Evolutionary conservation across 2,329 filamentous ascomycete genomes (phyloP), one percentile per base, ranked within the genome.

Genomic region (Aschersonia sp.): DNA sequence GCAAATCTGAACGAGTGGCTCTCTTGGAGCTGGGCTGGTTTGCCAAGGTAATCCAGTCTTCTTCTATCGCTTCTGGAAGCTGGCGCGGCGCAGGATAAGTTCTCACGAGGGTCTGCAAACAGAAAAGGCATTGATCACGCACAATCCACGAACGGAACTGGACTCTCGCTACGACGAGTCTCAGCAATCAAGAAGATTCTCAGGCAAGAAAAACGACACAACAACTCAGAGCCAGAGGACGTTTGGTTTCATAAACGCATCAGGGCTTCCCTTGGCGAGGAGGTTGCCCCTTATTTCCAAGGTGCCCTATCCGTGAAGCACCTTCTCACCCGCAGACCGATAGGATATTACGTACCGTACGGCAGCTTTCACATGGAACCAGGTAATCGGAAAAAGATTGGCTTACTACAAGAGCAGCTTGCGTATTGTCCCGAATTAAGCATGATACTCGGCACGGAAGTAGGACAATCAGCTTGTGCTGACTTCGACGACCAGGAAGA

Each of bases 401-500:
- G 53, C 2, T 62, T 67, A 51, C 63, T 75, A 35, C 65, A 69
- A 52, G 58, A 65, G 47, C 74, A 76, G 30, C 72, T 75, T 52
- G 62, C 70, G 20, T 78, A 78, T 59, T 78, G 75, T 51, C 75
- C 75, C 2, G 75, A 78, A 58, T 57, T 78, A 28, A 69, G 65
- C 52, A 63, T 78, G 56, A 71, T 76, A 50, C 67, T 77, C 65
- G 68, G 73, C 42, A 78, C 35, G 78, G 75, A 75, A 75, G 58
- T 59, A 75, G 9, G 70, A 74, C 43, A 67, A 74, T 58, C 35
- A 38, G 7, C 12, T 12, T 38, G 35, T 38, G 35, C 35, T 38
- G 44, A 10, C 28, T 5, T 9, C 7, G 31, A 4, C 29, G 43
- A n/a, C 32, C 6, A 31, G 43, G 30, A n/a, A 35, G 12, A n/a